Evolutionary conservation across 805 yeast species (phyloP).

Genomic region (Saccharomyces jurei): DNA sequence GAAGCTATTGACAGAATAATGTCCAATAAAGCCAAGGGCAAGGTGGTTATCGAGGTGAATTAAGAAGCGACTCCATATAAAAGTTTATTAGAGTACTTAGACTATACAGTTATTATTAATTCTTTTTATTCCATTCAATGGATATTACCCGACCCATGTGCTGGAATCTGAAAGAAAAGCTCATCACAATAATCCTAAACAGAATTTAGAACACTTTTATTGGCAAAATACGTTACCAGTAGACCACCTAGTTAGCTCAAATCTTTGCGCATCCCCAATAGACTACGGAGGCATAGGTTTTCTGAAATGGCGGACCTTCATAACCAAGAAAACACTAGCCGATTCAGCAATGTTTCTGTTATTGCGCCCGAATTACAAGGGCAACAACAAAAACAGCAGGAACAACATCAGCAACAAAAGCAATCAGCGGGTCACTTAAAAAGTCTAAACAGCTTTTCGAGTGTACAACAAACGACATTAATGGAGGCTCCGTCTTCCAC

Average conservation of each 20-base stretch:
- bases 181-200: background rate
- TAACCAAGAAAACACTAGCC: constrained; percentile 5
- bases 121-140: background rate
- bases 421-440: background rate
- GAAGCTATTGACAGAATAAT: constrained; percentile 44
- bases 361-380: constrained; percentile 21
- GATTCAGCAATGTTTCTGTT: constrained; percentile 11
- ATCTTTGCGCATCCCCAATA: background rate
- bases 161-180: background rate
- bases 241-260: background rate
- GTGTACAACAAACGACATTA: background rate
- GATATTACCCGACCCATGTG: background rate
- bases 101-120: background rate
- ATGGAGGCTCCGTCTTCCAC: constrained; percentile 3
- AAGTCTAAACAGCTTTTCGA: constrained; percentile 1
- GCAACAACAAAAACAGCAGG: constrained; percentile 9
- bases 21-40: constrained; percentile 50
- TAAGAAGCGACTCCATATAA: background rate
- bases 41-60: constrained; percentile 37
- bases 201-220: background rate
- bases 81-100: background rate
- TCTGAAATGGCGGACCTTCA: background rate
- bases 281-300: background rate
- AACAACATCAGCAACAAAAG: constrained; percentile 14
- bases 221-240: background rate